Evolutionary conservation across 2,329 filamentous ascomycete genomes (phyloP), one percentile per base, ranked within the genome.

Genomic region (Botryotinia calthae): DNA sequence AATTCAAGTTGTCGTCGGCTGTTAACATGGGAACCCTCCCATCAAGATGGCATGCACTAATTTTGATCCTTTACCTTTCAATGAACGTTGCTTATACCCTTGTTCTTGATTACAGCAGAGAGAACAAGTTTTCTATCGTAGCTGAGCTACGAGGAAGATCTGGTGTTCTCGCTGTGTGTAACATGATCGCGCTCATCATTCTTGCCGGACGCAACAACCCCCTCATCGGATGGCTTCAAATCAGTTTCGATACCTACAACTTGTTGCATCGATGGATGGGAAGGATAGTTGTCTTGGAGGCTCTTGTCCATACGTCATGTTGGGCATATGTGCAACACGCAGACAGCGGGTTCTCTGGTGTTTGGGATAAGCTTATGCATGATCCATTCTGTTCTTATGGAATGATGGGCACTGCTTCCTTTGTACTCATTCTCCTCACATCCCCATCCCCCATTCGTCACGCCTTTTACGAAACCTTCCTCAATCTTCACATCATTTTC

Each of bases 221-320:
- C 14, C 85, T 98, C 66, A 98, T 98, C 79, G 82, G 86, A 5
- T 82, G 97, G 48, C 87, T 98, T 73, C 89, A 91, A 78, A 91
- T 98, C 81, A 95, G 93, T 82, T 99, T 98, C 83, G 96, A 98
- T 82, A 97, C 95, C 0, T 98, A 97, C 86, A 98, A 98, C 81
- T 89, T 96, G 14, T 84, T 96, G 68, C 93, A 97, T 82, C 88
- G 93, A 76, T 97, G 93, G 93, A 88, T 93, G 75, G 93, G 93
- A 42, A 88, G 93, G 40, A 88, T 95, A 61, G 87, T 92, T 58
- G 88, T 93, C 37, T 73, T 90, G 2, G 90, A 95, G 81, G 83
- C 87, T n/a, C 77, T 94, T 65, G 85, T 91, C 22, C 93, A 97
- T 82, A 90, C 90, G 2, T 78, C 88, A 54, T 88, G 89, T 61